Percentiles rank a stretch among this genome's conserved stretches.
Conservation (phyloP, 2,329 filamentous ascomycete genomes). For the Coniosporium tulheliwenetii region DNA sequence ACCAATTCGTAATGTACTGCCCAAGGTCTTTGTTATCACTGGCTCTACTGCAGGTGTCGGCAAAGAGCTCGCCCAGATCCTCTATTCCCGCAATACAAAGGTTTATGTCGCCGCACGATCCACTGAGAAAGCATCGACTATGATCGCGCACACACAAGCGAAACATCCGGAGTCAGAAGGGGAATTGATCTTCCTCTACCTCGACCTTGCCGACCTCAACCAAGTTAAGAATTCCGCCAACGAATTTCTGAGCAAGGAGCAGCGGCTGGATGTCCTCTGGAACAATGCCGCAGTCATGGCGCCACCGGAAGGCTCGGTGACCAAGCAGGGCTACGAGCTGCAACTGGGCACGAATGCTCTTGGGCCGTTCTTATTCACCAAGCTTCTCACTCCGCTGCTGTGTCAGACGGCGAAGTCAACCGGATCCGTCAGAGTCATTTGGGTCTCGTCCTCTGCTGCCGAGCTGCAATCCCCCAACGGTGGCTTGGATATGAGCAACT, state of each 20-base stretch:
- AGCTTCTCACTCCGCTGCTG: constrained; percentile 14
- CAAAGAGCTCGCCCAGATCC: constrained; percentile 34
- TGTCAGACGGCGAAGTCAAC: constrained; percentile 9
- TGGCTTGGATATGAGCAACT: constrained; percentile 4
- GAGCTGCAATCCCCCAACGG: constrained; percentile 7
- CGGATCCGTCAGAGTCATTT: constrained; percentile 13
- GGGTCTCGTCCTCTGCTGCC: constrained; percentile 12
- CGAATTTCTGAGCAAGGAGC: constrained; percentile 18
- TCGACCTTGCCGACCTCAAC: constrained; percentile 25
- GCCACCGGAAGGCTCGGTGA: constrained; percentile 14
- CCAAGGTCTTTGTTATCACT: constrained; percentile 35
- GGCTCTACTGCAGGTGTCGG: constrained; percentile 34
- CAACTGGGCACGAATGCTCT: constrained; percentile 19
- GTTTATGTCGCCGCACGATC: constrained; percentile 40
- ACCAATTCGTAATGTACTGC: too few relatives aligned
- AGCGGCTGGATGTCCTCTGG: constrained; percentile 22
- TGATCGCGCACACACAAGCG: constrained; percentile 29
- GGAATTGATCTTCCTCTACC: constrained; percentile 25
- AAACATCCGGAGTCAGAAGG: constrained; percentile 21
- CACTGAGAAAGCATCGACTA: constrained; percentile 25
- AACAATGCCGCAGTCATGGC: constrained; percentile 21
- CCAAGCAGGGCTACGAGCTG: constrained; percentile 13
- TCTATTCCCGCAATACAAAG: constrained; percentile 37
- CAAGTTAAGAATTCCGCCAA: constrained; percentile 17
- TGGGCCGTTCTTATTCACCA: constrained; percentile 16